Percentiles rank a stretch among this genome's conserved stretches.
These are phyloP conservation scores for Malassezia vespertilionis DNA, from an alignment of 1,284 basidiomycete species.

Conservation along the genomic window DNA sequence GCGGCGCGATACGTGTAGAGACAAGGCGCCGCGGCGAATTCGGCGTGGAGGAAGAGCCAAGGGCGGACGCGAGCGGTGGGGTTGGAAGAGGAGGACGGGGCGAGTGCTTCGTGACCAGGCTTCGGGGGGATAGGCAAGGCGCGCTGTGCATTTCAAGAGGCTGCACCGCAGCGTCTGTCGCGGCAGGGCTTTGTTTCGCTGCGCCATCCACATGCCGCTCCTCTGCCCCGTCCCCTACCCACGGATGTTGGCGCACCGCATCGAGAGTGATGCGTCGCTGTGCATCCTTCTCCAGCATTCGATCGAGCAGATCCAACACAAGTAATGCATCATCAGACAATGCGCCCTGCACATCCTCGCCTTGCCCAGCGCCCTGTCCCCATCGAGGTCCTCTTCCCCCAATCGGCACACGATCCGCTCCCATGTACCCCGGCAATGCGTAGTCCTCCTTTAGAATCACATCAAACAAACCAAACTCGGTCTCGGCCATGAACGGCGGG, in stretches of 20 bases:
- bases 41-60: too few species aligned
- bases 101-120: too few species aligned
- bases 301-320: slow-evolving; percentile 61
- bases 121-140: too few species aligned
- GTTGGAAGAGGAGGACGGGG: too few species aligned
- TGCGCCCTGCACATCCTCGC: slow-evolving; percentile 22
- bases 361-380: slow-evolving; percentile 25
- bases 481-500: slow-evolving; percentile 59
- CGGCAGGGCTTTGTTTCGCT: too few species aligned
- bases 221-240: too few species aligned
- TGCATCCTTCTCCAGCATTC: slow-evolving; percentile 73
- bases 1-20: too few species aligned
- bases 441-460: slow-evolving; percentile 73
- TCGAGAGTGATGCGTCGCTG: slow-evolving; percentile 67
- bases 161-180: too few species aligned
- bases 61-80: too few species aligned
- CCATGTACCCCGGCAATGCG: slow-evolving; percentile 62
- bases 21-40: too few species aligned
- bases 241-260: slow-evolving; percentile 69
- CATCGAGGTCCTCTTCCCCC: slow-evolving; percentile 31
- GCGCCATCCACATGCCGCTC: too few species aligned
- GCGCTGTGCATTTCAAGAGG: too few species aligned
- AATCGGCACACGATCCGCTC: slow-evolving; percentile 55
- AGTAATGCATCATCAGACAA: slow-evolving; percentile 29
- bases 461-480: slow-evolving; percentile 72